Conservation (phyloP, 352 stramenopile genomes). For the Globisporangium carolinianum region DNA sequence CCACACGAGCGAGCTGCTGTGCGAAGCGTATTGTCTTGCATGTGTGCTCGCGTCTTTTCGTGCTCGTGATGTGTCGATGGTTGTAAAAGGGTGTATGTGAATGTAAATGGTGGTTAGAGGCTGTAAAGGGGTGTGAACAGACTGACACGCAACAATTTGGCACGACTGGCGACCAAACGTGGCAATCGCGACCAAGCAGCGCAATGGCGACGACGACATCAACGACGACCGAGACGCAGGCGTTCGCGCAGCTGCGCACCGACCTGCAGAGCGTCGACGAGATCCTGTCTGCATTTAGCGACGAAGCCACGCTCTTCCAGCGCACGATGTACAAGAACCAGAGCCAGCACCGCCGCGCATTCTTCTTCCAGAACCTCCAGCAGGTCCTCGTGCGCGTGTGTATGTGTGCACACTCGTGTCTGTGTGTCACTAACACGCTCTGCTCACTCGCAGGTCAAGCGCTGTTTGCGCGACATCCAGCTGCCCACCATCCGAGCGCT, state of each 20-base stretch:
- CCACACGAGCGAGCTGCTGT: too few species aligned
- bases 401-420: background rate
- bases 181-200: too few species aligned
- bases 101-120: too few species aligned
- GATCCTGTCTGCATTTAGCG: constrained; percentile 27
- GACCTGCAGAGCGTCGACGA: constrained; percentile 33
- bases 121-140: too few species aligned
- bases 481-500: constrained; percentile 26
- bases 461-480: constrained; percentile 40
- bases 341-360: constrained; percentile 76
- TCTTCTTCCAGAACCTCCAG: constrained; percentile 79
- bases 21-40: too few species aligned
- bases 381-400: constrained; percentile 19
- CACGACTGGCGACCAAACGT: too few species aligned
- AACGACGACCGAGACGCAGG: constrained; percentile 13
- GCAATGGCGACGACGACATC: background rate
- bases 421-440: background rate
- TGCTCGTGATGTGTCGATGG: too few species aligned
- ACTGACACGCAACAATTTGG: too few species aligned
- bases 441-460: constrained; percentile 44
- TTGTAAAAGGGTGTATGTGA: too few species aligned
- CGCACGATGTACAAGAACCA: constrained; percentile 87
- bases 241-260: constrained; percentile 27
- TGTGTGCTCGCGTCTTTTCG: too few species aligned
- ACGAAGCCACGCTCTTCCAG: constrained; percentile 66